These are phyloP conservation scores for Elongisporangium prolatum DNA, from an alignment of 352 stramenopile species.

Conservation along the genomic window DNA sequence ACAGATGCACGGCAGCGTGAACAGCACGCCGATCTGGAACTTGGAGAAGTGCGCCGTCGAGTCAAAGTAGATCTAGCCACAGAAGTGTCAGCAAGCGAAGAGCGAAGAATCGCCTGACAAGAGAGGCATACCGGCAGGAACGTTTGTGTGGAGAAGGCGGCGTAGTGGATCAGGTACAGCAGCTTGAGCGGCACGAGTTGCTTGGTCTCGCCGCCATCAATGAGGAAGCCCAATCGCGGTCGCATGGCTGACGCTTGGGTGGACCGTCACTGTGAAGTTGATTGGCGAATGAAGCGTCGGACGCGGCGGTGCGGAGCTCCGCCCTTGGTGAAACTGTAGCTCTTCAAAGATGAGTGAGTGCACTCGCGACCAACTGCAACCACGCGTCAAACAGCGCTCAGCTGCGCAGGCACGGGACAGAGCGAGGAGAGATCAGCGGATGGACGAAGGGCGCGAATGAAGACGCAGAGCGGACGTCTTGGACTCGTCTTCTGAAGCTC, in stretches of 20 bases:
- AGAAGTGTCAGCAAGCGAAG: not conserved
- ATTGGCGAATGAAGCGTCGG: not conserved
- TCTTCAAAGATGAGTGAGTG: not conserved
- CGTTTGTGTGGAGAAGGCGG: slow-evolving; percentile 62
- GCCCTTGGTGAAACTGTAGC: not conserved
- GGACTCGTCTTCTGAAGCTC: not conserved
- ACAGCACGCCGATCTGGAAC: slow-evolving; percentile 74
- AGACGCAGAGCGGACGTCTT: not conserved
- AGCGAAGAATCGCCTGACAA: not conserved
- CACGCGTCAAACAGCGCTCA: not conserved
- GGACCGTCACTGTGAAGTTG: not conserved
- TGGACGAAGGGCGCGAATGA: not conserved
- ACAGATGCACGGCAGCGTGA: slow-evolving; percentile 63
- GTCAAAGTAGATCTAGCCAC: slow-evolving; percentile 43
- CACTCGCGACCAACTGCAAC: not conserved
- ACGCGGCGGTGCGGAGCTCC: not conserved
- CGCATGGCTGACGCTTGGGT: slow-evolving; percentile 9
- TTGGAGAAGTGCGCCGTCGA: slow-evolving; percentile 48
- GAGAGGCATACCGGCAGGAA: slow-evolving; percentile 44
- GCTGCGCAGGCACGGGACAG: slow-evolving; percentile 1
- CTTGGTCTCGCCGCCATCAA: slow-evolving; percentile 58
- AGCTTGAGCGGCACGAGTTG: slow-evolving; percentile 66
- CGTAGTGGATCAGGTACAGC: slow-evolving; percentile 65
- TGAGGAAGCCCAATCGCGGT: slow-evolving; percentile 36
- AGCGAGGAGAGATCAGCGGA: not conserved